Conservation (phyloP, 202 grass and related monocot genomes). For the Musa balbisiana region DNA sequence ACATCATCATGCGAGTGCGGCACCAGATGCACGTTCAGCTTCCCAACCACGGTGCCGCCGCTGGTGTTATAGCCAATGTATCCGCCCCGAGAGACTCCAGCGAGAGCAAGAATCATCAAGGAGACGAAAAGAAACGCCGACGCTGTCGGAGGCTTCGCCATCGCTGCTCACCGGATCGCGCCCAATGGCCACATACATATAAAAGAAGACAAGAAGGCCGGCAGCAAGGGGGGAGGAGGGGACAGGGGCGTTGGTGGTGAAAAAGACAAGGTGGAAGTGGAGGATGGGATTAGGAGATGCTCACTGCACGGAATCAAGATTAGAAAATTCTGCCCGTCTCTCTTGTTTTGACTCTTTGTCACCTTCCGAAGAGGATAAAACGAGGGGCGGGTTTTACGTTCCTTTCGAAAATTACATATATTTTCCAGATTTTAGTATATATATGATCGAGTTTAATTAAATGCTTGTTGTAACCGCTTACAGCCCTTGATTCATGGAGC, state of each 20-base stretch:
- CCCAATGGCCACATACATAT: not conserved
- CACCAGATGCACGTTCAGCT: slow-evolving; percentile 88
- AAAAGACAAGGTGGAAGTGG: not conserved
- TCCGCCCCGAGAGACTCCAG: not conserved
- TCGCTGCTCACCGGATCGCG: not conserved
- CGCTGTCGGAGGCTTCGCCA: not conserved
- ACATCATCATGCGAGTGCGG: slow-evolving; percentile 88
- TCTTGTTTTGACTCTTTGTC: no score
- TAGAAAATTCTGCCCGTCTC: no score
- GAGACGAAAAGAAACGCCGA: slow-evolving; percentile 2
- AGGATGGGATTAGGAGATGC: no score
- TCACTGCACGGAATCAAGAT: no score
- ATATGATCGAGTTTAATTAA: no score
- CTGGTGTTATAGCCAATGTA: slow-evolving; percentile 42
- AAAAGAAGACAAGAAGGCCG: not conserved
- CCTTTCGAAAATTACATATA: no score
- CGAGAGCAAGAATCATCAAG: not conserved
- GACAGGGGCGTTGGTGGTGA: not conserved
- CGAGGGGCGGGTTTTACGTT: no score
- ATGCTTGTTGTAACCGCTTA: no score
- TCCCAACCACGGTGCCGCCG: slow-evolving; percentile 32
- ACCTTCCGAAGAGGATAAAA: no score
- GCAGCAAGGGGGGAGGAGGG: not conserved
- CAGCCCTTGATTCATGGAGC: no score
- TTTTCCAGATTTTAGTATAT: no score